Base-by-base conservation (phyloP, 1,139 yeast species). In the Scheffersomyces cryptocercus region DNA sequence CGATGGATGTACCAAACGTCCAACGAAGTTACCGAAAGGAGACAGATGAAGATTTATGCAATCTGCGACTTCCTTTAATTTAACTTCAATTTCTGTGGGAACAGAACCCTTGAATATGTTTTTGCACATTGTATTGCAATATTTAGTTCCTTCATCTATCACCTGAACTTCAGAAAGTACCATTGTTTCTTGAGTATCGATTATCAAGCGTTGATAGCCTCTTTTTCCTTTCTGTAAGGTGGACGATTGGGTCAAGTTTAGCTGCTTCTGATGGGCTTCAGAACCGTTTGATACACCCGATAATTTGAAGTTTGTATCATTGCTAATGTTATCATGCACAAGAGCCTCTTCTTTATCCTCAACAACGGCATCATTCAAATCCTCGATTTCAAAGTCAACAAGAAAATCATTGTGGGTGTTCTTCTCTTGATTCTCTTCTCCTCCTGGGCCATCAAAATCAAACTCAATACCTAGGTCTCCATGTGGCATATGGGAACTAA, bases 241-340 rank as follows among this genome's bases (percentile, higher is more conserved):
- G 26, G 26, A 20, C 8, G 26, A 5, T 5, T 6, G 26, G 2
- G 8, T 8, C 26, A 20, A 20, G 26, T 20, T 20, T 9, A 20
- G 26, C 8, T 20, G 26, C 26, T 6, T 20, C 7, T 20, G 26
- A 20, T 6, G 7, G 3, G 7, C 26, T 6, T 20, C 26, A 20
- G 26, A 20, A 3, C 3, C 9, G 7, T 20, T 20, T 20, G 26
- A 20, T 20, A 20, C 26, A 6, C 26, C 26, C 26, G 26, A 20
- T 7, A 20, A 20, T 28, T 48, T 52, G 34, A 53, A 53, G 28
- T 47, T 42, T 6, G 52, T 45, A 30, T 53, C 55, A 29, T 43
- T 44, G 10, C 47, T 44, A 10, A 49, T 41, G 31, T 47, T 48
- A 28, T 39, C 37, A 2, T 33, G 29, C 5, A 29, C 41, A 37